These are phyloP conservation scores for Lycium barbarum DNA, from an alignment of 257 asterid genomes.

Conservation along the genomic window DNA sequence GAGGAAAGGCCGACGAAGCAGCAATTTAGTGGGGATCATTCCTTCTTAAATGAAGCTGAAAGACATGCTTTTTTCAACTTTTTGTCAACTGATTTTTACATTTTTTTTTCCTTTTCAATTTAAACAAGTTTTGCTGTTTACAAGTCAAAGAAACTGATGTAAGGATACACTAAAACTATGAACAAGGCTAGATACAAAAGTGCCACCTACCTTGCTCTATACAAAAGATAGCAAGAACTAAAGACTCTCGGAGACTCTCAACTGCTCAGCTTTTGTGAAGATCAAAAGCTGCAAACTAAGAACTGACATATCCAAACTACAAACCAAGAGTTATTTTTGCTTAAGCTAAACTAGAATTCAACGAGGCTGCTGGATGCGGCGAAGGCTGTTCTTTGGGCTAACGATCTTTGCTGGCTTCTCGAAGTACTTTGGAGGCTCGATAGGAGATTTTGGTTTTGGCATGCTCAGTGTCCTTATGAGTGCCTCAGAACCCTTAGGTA, in stretches of 20 bases:
- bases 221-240: conserved; percentile 54
- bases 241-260: background rate
- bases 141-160: conserved; percentile 35
- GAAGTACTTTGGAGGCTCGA: conserved; percentile 52
- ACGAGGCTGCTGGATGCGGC: conserved; percentile 94
- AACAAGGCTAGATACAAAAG: conserved; percentile 71
- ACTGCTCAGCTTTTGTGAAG: conserved; percentile 6
- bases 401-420: conserved; percentile 76
- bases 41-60: background rate
- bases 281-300: conserved; percentile 10
- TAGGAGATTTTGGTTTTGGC: conserved; percentile 43
- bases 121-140: background rate
- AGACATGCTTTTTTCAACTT: background rate
- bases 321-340: conserved; percentile 34
- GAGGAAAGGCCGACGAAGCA: background rate
- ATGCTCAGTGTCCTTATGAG: conserved; percentile 49
- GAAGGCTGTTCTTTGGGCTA: conserved; percentile 76
- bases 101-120: background rate
- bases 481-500: conserved; percentile 46
- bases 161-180: conserved; percentile 53
- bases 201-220: conserved; percentile 66
- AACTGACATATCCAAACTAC: conserved; percentile 33
- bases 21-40: background rate
- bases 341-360: conserved; percentile 43
- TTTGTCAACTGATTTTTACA: conserved; percentile 27